These are phyloP conservation scores for Davidsoniella virescens DNA, from an alignment of 2,329 filamentous ascomycete genomes.

Conservation along the genomic window DNA sequence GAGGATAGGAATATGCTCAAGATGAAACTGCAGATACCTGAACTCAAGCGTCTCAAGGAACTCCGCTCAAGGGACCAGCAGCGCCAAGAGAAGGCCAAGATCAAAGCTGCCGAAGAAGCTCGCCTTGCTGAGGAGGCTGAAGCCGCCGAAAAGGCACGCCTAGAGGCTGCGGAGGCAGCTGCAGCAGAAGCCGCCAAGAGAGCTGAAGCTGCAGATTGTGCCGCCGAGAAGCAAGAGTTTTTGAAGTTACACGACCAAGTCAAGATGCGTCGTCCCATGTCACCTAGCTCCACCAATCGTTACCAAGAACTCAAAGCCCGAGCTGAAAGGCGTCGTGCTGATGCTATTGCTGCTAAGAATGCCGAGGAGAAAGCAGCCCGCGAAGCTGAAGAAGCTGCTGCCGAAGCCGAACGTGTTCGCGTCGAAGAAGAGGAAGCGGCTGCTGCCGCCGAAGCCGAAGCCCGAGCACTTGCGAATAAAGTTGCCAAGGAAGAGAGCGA, in stretches of 20 bases:
- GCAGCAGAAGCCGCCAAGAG: slow-evolving; percentile 13
- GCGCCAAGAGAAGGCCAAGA: slow-evolving; percentile 19
- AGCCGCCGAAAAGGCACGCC: slow-evolving; percentile 15
- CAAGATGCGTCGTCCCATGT: slow-evolving; percentile 8
- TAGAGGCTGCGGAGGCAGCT: slow-evolving; percentile 5
- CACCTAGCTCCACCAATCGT: not conserved
- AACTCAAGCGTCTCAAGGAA: not conserved
- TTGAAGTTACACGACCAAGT: slow-evolving; percentile 4
- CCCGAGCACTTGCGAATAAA: not conserved
- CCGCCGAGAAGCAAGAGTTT: slow-evolving; percentile 19
- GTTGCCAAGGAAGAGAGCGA: slow-evolving; percentile 8
- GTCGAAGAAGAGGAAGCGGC: slow-evolving; percentile 5
- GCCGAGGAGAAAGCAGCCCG: slow-evolving; percentile 18
- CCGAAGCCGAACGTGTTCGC: slow-evolving; percentile 4
- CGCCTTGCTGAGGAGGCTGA: not conserved
- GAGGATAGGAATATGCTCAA: slow-evolving; percentile 15
- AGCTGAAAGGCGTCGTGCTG: slow-evolving; percentile 17
- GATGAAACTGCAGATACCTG: not conserved
- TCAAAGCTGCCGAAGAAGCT: slow-evolving; percentile 13
- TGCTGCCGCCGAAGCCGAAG: not conserved
- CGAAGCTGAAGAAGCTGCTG: slow-evolving; percentile 17
- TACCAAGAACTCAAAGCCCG: slow-evolving; percentile 6
- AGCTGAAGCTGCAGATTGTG: slow-evolving; percentile 17
- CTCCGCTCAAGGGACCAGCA: slow-evolving; percentile 15
- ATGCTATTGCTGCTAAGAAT: slow-evolving; percentile 19